A percentile compares a stretch with the other conserved stretches of the same genome.
Evolutionary conservation across 192 early-diverging fungal species (phyloP).

Genomic region (Umbelopsis sp.): DNA sequence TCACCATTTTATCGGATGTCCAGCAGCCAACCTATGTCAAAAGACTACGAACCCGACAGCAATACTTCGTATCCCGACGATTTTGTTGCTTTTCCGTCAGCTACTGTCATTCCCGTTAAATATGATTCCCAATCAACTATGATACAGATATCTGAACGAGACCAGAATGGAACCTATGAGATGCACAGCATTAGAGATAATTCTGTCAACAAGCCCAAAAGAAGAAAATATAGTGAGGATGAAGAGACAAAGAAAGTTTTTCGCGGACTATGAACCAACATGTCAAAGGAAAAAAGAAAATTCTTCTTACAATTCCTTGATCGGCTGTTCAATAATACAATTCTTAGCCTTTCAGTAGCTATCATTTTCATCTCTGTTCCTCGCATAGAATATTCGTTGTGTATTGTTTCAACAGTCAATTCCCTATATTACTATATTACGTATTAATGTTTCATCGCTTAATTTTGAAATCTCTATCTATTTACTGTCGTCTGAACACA

Average conservation of each 20-base stretch:
- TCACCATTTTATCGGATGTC: conserved; percentile 11
- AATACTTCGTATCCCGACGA: neutral
- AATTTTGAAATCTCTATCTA: too few species aligned
- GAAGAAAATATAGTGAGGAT: conserved; percentile 14
- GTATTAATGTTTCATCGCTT: too few species aligned
- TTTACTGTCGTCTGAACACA: too few species aligned
- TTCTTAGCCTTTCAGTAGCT: neutral
- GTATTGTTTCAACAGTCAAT: too few species aligned
- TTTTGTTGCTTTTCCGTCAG: neutral
- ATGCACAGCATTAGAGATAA: neutral
- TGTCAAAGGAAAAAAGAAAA: too few species aligned
- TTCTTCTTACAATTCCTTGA: neutral
- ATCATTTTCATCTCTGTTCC: too few species aligned
- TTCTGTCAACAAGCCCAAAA: neutral
- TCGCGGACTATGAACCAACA: neutral
- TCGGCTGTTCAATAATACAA: neutral
- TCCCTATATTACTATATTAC: too few species aligned
- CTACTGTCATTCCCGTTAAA: neutral
- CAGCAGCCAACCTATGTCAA: neutral
- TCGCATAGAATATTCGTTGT: too few species aligned
- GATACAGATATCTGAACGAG: neutral
- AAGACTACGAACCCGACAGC: neutral
- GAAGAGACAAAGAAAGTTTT: neutral
- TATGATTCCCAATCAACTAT: neutral
- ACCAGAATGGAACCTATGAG: neutral